Percentiles rank a stretch among this genome's conserved stretches.
These are phyloP conservation scores for Diatrype stigma DNA, from an alignment of 2,329 filamentous ascomycete species.

Conservation along the genomic window DNA sequence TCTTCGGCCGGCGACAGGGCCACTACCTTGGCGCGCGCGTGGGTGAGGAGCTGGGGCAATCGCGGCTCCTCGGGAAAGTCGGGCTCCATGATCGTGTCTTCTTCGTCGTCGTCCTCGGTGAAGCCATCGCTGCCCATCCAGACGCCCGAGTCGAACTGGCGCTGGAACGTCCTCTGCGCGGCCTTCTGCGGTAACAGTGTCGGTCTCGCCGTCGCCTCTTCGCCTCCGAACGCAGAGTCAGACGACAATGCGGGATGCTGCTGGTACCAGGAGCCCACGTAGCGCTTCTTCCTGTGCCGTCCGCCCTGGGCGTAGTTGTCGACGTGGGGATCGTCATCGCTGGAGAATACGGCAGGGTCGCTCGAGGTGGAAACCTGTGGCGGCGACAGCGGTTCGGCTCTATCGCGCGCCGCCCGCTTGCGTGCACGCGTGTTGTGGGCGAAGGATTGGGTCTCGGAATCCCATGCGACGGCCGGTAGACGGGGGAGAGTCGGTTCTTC, in stretches of 20 bases:
- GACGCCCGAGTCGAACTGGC: constrained; percentile 65
- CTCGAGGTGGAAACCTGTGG: constrained; percentile 56
- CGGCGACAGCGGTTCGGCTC: constrained; percentile 21
- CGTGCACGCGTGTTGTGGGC: constrained; percentile 38
- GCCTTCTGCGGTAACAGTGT: constrained; percentile 30
- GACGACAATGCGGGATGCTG: constrained; percentile 52
- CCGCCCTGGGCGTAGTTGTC: constrained; percentile 59
- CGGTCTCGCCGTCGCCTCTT: constrained; percentile 30
- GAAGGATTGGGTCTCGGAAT: constrained; percentile 25
- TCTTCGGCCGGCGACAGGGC: constrained; percentile 38
- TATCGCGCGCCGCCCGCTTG: constrained; percentile 21
- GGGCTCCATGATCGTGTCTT: constrained; percentile 35
- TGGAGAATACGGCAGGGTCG: constrained; percentile 68
- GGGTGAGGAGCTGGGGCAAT: constrained; percentile 35
- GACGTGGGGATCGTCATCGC: constrained; percentile 64
- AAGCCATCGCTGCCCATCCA: constrained; percentile 60
- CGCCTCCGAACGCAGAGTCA: constrained; percentile 43
- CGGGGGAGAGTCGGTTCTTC: constrained; percentile 34
- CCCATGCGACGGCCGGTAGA: constrained; percentile 29
- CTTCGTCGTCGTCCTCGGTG: constrained; percentile 44
- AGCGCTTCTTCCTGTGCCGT: constrained; percentile 57
- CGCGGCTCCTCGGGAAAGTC: constrained; percentile 29
- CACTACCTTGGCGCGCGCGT: constrained; percentile 18
- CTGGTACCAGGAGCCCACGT: constrained; percentile 65
- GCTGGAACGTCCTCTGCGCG: constrained; percentile 50